Percentiles rank a stretch among this genome's conserved stretches.
These are phyloP conservation scores for Metarhizium guizhouense DNA, from an alignment of 2,329 filamentous ascomycete genomes.

Conservation along the genomic window DNA sequence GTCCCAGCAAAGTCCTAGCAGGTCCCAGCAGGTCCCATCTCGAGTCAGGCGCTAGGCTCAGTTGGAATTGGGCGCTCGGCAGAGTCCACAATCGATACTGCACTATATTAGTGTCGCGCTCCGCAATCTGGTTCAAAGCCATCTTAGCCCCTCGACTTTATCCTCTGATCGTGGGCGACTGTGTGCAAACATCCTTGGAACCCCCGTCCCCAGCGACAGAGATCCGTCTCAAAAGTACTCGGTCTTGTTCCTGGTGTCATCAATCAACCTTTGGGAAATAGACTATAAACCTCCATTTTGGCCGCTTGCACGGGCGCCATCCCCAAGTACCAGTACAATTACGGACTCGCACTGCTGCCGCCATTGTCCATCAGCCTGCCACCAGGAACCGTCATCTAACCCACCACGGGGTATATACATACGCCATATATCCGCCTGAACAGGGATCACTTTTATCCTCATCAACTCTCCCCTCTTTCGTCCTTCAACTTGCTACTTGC, in stretches of 20 bases:
- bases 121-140: conserved; percentile 24
- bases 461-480: not conserved
- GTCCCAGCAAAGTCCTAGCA: conserved; percentile 3
- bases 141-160: conserved; percentile 15
- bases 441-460: not conserved
- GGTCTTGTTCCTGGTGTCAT: conserved; percentile 9
- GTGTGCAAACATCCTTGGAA: conserved; percentile 14
- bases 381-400: not conserved
- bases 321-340: conserved; percentile 6
- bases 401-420: not conserved
- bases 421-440: not conserved
- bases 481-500: not conserved
- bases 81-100: conserved; percentile 21
- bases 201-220: conserved; percentile 8
- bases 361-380: not conserved
- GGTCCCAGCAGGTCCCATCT: conserved; percentile 12
- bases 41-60: conserved; percentile 25
- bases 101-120: conserved; percentile 32
- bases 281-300: conserved; percentile 6
- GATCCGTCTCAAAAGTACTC: conserved; percentile 13
- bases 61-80: conserved; percentile 24
- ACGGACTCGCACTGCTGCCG: conserved; percentile 1
- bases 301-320: conserved; percentile 3
- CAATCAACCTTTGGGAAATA: conserved; percentile 3
- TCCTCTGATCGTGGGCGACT: conserved; percentile 15